Base-by-base conservation (phyloP, 2,329 filamentous ascomycete species). In the Trichoderma sp. region DNA sequence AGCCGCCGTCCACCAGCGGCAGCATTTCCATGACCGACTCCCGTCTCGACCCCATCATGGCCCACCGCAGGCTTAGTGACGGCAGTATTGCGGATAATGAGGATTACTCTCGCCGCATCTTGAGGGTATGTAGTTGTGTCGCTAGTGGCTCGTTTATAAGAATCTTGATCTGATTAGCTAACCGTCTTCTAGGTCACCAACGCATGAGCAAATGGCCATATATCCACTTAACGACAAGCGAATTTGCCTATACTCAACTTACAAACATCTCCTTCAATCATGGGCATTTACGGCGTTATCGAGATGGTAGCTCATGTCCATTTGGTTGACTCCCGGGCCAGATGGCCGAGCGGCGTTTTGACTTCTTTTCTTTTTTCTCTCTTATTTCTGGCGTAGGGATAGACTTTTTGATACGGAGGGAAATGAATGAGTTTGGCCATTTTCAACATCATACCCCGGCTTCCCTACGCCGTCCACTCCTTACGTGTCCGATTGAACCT, bases 41-140 rank as follows among this genome's bases (percentile, higher is more conserved):
- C 59, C 91, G 96, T 74, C 91, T 98, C 75, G 96, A 98, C 79
- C 95, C 95, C 8, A 92, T 95, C 78, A 92, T 97, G 89, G 92
- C 93, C 75, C 91, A 95, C 80, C 90, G 95, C 82, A 91, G 95
- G 84, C 90, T 96, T 86, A 98, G 96, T 85, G 94, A 97, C 81
- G 96, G 96, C 79, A 98, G 95, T 85, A 98, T 98, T 84, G 96
- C 95, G 71, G 96, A 98, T 84, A 97, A 98, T 85, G 92, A 97
- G 85, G 96, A 98, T 84, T 98, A 98, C 86, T 98, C 96, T 77
- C 92, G 96, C 86, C 93, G 94, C 86, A 98, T 98, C 85, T 90
- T 98, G 82, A 94, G 97, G 91, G 96, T 97, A 89, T 79, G 90
- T 86, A 75, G n/a, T 38, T 64, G 35, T 11, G 60, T 66, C 21